Base-by-base conservation (phyloP, 2,329 filamentous ascomycete species). In the Pyrenophora tritici-repentis region DNA sequence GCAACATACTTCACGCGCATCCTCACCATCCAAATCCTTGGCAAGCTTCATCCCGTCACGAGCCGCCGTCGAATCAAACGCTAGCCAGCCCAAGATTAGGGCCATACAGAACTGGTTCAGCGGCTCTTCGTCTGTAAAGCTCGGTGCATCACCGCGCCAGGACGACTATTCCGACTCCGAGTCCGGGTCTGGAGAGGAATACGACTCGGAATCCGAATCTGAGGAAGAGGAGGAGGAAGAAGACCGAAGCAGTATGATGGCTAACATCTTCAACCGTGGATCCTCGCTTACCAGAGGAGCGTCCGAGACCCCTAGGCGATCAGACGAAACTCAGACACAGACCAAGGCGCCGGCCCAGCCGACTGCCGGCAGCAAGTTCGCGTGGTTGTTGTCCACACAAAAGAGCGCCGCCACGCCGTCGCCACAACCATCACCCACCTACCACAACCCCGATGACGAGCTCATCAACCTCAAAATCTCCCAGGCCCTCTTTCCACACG, bases 391-490 rank as follows among this genome's bases (percentile, higher is more conserved):
- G 26, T 65, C 61, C 4, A 70, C 70, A 13, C 68, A 70, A 41
- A 73, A 73, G 60, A 69, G 66, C 36, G 63, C 66, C 17, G 53
- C 58, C 4, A 46, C 62, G 18, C 66, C 68, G 9, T 58, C 64
- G n/a, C 55, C 64, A 17, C 33, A 42, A 10, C 54, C 56, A 10
- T 63, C 63, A 12, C 68, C 68, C n/a, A 66, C 55, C n/a, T 72
- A 70, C 50, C 70, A 73, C 59, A 66, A 73, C 41, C 66, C 67
- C 26, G 59, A 70, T 6, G 69, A 78, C 33, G 83, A 86, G 49
- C 71, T 86, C 18, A 68, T 82, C 6, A 80, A 78, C 47, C 67
- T 86, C 36, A 81, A 84, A 66, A 79, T 86, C 57, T 72, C 75
- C 31, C 74, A 76, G 22, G 73, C 80, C 5, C 76, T 86, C 34